Evolutionary conservation across 176 grass and related monocot genomes (phyloP).

Genomic region (Rhynchospora pubera): DNA sequence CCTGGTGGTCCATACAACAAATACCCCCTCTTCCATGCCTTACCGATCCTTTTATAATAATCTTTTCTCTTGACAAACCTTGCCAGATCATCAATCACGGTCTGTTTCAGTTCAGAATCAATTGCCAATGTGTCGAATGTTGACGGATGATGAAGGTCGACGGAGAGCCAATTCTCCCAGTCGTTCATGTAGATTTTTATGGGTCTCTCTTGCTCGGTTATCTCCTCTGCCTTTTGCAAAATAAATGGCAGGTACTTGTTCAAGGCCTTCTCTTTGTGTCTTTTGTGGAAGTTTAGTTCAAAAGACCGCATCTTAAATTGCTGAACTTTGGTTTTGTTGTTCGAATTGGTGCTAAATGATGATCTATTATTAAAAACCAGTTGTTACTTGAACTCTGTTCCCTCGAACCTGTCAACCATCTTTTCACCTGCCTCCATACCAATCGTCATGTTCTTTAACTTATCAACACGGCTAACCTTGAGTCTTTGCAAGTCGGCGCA

Average conservation of each 20-base stretch:
- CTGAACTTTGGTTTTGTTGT: constrained; percentile 5
- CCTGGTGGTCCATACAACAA: constrained; percentile 77
- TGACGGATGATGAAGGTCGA: constrained; percentile 72
- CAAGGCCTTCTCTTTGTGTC: constrained; percentile 63
- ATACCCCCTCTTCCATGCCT: constrained; percentile 88
- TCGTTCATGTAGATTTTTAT: constrained; percentile 95
- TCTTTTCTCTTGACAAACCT: constrained; percentile 77
- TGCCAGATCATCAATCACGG: constrained; percentile 60
- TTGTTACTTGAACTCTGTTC: constrained; percentile 68
- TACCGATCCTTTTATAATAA: constrained; percentile 76
- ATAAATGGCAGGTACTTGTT: constrained; percentile 63
- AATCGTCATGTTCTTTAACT: constrained; percentile 56
- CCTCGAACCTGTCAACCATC: constrained; percentile 62
- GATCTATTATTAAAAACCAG: constrained; percentile 35
- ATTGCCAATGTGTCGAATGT: constrained; percentile 81
- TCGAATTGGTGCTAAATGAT: background rate
- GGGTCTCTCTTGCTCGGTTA: constrained; percentile 48
- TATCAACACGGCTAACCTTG: constrained; percentile 48
- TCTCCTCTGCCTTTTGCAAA: constrained; percentile 42
- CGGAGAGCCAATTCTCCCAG: constrained; percentile 40
- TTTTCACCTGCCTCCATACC: constrained; percentile 61
- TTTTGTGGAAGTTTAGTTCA: constrained; percentile 68
- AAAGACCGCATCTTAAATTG: constrained; percentile 37
- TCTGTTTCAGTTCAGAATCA: constrained; percentile 43
- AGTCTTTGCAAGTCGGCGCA: constrained; percentile 47